Evolutionary conservation across 176 grass and related monocot genomes (phyloP), one percentile per base, ranked within the genome.

Genomic region (Poa annua): DNA sequence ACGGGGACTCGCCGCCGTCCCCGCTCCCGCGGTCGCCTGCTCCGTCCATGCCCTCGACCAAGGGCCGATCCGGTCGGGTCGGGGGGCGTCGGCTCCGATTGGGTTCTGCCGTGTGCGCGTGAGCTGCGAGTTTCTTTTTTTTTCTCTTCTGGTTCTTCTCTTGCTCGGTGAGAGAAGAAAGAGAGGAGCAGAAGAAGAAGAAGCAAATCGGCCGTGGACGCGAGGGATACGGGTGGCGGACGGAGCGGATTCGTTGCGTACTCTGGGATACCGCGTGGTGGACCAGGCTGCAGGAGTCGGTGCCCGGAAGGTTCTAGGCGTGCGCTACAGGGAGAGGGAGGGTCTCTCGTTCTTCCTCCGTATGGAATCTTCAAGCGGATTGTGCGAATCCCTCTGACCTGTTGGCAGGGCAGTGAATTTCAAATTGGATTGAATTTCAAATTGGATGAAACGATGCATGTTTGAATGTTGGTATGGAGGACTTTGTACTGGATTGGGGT

Each of bases 11-110:
- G 14, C 38, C 87, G 13, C 35, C 77, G 21, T 74, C 77, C 13
- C 79, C 88, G 55, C 84, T 75, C 29, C 39, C 82, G 25, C 83
- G 83, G 6, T 85, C 87, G 60, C 64, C 83, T 9, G 78, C 87
- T 55, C 81, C 87, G 65, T 39, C 80, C 91, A 93, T 97, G 84
- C 25, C 63, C 75, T 81, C 81, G 51, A 66, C 81, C 73, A 80
- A 67, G 64, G 38, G 71, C 63, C 84, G 84, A 87, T 86, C 87
- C 77, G 83, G 70, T 80, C 76, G 76, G 76, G 77, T 75, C 77
- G 24, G 72, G 49, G 16, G 71, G 60, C 52, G 60, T 56, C 75
- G 17, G 60, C 68, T 86, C 21, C 60, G 88, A 83, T 90, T 80
- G 59, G 80, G 80, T 8, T 52, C 68, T 81, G 78, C 52, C 67